Evolutionary conservation across 169 alveolate genomes (phyloP), one percentile per base, ranked within the genome.

Genomic region (Cryptosporidium tyzzeri): DNA sequence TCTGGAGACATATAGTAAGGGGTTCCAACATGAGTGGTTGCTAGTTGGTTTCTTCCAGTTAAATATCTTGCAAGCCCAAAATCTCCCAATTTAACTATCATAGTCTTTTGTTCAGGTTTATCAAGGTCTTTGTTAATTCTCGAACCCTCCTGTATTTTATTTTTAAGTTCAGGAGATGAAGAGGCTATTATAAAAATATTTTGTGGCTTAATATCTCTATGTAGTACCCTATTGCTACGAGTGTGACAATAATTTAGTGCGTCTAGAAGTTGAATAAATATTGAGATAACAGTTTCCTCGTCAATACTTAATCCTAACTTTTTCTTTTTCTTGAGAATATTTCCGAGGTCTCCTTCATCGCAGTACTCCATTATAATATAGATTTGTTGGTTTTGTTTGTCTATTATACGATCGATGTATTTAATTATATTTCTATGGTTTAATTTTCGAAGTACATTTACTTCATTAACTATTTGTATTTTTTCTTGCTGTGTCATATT

Each of bases 1-100:
- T 98, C 99, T 1, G 99, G 99, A 65, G 98, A 96, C 99, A 98
- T 97, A 92, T 97, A 97, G 91, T 97, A 97, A 1, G 99, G 99
- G 16, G 99, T 97, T 14, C 99, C 99, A 12, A 97, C 99, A 73
- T 97, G 96, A 0, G 99, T 96, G 41, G 97, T 93, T 4, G 99
- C 99, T 93, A 94, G 95, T 69, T 96, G 92, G 44, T 98, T 96
- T 87, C 96, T 94, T 23, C 97, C 97, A 5, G 94, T 86, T 92
- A 97, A 91, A 31, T 96, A 95, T 73, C 98, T 93, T 29, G 98
- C 95, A 23, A 98, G 95, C n/a, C 99, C 99, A 59, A 97, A 98
- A 93, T 97, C 99, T 1, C 96, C 99, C 89, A 95, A 94, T 94
- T 95, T 98, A 53, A 94, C 98, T 93, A 93, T 96, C 91, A 92